Evolutionary conservation across 2,329 filamentous ascomycete species (phyloP).

Genomic region (Chrysoporthe cubensis): DNA sequence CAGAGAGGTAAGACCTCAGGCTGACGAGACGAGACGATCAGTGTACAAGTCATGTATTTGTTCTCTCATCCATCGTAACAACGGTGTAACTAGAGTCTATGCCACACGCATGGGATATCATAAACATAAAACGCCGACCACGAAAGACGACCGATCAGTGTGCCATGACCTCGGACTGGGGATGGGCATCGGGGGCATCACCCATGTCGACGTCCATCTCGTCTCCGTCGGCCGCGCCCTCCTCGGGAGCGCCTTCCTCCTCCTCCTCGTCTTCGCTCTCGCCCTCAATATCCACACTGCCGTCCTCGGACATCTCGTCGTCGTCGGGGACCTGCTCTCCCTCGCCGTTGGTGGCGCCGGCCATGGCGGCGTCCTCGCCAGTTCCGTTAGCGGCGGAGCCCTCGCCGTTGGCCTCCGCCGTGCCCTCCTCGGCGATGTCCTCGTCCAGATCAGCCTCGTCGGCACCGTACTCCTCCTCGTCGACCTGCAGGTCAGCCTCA

Average conservation of each 20-base stretch:
- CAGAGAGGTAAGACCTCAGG: background rate
- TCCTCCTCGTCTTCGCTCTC: constrained; percentile 46
- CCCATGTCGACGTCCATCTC: constrained; percentile 44
- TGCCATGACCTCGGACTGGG: constrained; percentile 28
- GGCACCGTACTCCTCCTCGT: constrained; percentile 88
- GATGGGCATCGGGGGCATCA: constrained; percentile 24
- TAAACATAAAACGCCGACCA: constrained; percentile 29
- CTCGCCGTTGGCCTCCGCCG: constrained; percentile 41
- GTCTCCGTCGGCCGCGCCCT: constrained; percentile 36
- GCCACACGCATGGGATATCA: constrained; percentile 30
- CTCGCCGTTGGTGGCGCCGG: constrained; percentile 33
- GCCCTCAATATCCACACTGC: constrained; percentile 44
- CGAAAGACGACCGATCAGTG: constrained; percentile 22
- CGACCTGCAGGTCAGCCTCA: constrained; percentile 83
- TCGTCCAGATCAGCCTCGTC: constrained; percentile 80
- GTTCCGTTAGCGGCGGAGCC: constrained; percentile 16
- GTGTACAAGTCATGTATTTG: background rate
- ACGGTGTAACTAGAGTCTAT: constrained; percentile 18
- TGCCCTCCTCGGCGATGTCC: constrained; percentile 57
- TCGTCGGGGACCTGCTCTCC: constrained; percentile 39
- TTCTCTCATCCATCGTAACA: constrained; percentile 17
- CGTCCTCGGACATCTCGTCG: constrained; percentile 44
- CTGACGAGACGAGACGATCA: background rate
- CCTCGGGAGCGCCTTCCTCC: constrained; percentile 37
- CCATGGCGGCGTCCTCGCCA: constrained; percentile 40